Evolutionary conservation across 2,329 filamentous ascomycete species (phyloP).

Genomic region (Lachnellula suecica): DNA sequence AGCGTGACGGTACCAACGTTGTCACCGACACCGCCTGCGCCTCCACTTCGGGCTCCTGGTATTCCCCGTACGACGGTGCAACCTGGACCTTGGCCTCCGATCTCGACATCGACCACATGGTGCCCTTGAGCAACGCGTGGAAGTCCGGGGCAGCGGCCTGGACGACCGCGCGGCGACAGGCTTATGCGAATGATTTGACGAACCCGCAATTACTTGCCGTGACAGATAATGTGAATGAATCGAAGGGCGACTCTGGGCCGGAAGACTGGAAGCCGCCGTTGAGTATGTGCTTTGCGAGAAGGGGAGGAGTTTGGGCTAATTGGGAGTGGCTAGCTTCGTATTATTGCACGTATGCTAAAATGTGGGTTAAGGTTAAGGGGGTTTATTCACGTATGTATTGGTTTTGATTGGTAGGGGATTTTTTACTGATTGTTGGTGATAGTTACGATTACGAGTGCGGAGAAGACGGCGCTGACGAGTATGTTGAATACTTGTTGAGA

Average conservation of each 20-base stretch:
- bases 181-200: conserved; percentile 75
- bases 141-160: conserved; percentile 72
- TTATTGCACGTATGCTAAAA: conserved; percentile 75
- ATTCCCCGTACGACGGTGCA: conserved; percentile 70
- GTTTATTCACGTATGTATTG: conserved; percentile 48
- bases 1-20: conserved; percentile 70
- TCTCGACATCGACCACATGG: conserved; percentile 81
- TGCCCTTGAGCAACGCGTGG: conserved; percentile 80
- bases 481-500: conserved; percentile 65
- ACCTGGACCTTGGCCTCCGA: conserved; percentile 68
- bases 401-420: neutral
- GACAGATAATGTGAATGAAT: conserved; percentile 72
- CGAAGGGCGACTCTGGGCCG: conserved; percentile 72
- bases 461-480: conserved; percentile 65
- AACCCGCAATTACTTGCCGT: conserved; percentile 79
- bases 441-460: conserved; percentile 66
- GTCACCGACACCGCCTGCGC: conserved; percentile 58
- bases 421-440: neutral
- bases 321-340: conserved; percentile 47
- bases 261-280: conserved; percentile 76
- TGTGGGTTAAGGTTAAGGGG: conserved; percentile 76
- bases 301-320: conserved; percentile 13
- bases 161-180: conserved; percentile 65
- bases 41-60: conserved; percentile 67
- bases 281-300: conserved; percentile 34